Base-by-base conservation (phyloP, 495 filamentous ascomycete species). In the Hyphodiscus hymeniophilus region DNA sequence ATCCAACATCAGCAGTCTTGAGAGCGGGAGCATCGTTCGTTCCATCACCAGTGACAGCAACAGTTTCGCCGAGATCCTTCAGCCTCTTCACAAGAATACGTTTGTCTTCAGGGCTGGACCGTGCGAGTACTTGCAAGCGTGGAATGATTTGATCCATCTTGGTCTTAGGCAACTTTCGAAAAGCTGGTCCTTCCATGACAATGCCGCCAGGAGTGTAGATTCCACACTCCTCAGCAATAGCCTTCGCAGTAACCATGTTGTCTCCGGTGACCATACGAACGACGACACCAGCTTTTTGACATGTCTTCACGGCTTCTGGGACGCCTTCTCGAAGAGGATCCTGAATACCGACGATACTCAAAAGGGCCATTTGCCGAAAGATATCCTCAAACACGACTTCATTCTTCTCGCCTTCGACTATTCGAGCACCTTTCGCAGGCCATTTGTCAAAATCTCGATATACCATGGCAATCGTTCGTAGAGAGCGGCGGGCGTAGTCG, bases 251-350 rank as follows among this genome's bases (percentile, higher is more conserved):
- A 28, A 82, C 68, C 48, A 85, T 69, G 58, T 94, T 94, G 65
- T 94, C 88, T 23, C 88, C 83, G 7, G 88, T 94, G 40, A 94
- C 88, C 88, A 94, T 94, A 55, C 89, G 85, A 44, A 92, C 84
- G 44, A 85, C 68, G 8, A 94, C 87, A 49, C 88, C 88, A 10
- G 88, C 88, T 26, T 71, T 71, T 52, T 87, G 80, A 57, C 86
- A 91, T 53, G 75, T 73, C 45, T 67, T 66, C 33, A 94, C 89
- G 24, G 88, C 87, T 31, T 84, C 73, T 11, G 76, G 72, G 17
- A 94, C 88, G 52, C 88, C 88, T 2, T 80, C 77, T 42, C 88
- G 86, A 22, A 94, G 75, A 15, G 88, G 88, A 66, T 94, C 88
- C 64, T 90, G 87, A 51, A 94, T 92, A 56, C 88, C 88, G 42